Conservation (phyloP, 306 rosid species). For the Vigna reflexopilosa region DNA sequence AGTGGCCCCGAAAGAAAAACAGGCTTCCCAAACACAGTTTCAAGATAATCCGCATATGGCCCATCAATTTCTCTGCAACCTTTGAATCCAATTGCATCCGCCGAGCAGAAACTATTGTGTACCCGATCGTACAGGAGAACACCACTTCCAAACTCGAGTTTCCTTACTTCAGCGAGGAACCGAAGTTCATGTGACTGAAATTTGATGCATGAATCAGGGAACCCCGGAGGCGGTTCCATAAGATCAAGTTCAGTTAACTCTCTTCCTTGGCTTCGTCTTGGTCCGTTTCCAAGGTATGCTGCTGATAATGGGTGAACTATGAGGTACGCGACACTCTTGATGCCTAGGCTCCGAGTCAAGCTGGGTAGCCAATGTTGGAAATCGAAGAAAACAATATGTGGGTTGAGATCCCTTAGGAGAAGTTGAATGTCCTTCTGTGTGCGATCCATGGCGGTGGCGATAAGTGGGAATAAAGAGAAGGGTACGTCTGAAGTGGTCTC, state of each 20-base stretch:
- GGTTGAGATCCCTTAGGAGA: constrained; percentile 31
- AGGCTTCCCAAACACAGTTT: constrained; percentile 16
- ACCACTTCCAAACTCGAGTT: constrained; percentile 32
- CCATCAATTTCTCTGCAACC: constrained; percentile 45
- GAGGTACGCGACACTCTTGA: constrained; percentile 24
- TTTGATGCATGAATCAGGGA: constrained; percentile 21
- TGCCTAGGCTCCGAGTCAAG: constrained; percentile 26
- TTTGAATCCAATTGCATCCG: constrained; percentile 43
- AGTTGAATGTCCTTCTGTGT: constrained; percentile 33
- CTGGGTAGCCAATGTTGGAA: constrained; percentile 41
- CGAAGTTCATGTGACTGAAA: constrained; percentile 39
- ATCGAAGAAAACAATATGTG: constrained; percentile 45
- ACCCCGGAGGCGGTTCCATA: constrained; percentile 21
- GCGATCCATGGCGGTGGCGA: constrained; percentile 42
- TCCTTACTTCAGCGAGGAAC: background rate
- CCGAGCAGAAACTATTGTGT: background rate
- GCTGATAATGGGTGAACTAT: constrained; percentile 5
- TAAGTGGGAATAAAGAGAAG: background rate
- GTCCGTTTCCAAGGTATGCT: background rate
- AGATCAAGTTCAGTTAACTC: constrained; percentile 30
- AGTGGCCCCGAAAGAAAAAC: constrained; percentile 46
- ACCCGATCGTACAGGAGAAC: constrained; percentile 12
- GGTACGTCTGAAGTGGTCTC: constrained; percentile 51
- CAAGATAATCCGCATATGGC: constrained; percentile 33
- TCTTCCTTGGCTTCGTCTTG: constrained; percentile 16